Percentiles rank a stretch among this genome's conserved stretches.
These are phyloP conservation scores for Trichoderma simmonsii DNA, from an alignment of 2,329 filamentous ascomycete species.

Conservation along the genomic window DNA sequence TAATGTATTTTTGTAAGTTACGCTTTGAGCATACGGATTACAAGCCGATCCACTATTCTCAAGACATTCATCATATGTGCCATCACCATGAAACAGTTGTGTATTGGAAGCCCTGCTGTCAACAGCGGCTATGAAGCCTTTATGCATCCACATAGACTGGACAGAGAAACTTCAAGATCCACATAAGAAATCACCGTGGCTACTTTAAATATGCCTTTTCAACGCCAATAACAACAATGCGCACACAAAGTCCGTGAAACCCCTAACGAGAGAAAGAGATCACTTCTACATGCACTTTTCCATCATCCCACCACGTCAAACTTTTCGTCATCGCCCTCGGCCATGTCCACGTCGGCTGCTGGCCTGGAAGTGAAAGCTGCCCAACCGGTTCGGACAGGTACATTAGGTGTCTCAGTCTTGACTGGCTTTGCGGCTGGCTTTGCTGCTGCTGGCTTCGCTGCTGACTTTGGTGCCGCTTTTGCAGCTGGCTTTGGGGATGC, in stretches of 20 bases:
- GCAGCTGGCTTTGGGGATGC: background rate
- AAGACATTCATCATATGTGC: background rate
- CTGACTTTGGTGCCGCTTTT: background rate
- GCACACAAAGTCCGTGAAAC: background rate
- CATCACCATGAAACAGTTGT: background rate
- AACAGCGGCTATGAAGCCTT: background rate
- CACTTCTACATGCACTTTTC: background rate
- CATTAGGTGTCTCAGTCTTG: slow-evolving; percentile 18
- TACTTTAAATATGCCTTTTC: background rate
- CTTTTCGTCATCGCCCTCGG: slow-evolving; percentile 29
- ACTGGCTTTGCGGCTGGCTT: background rate
- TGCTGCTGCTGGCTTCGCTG: background rate
- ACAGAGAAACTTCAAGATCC: background rate
- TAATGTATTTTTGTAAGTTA: background rate
- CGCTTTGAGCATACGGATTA: background rate
- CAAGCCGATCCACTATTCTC: background rate
- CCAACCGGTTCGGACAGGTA: slow-evolving; percentile 32
- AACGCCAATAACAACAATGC: background rate
- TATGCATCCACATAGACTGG: background rate
- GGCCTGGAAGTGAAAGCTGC: slow-evolving; percentile 29
- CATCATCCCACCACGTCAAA: slow-evolving; percentile 33
- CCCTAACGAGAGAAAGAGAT: background rate
- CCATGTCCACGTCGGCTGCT: slow-evolving; percentile 30
- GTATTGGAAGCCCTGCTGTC: background rate
- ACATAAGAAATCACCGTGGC: background rate